A percentile compares a stretch with the other conserved stretches of the same genome.
These are phyloP conservation scores for Zygnema circumcarinatum DNA, from an alignment of 139 green algal species.

Conservation along the genomic window DNA sequence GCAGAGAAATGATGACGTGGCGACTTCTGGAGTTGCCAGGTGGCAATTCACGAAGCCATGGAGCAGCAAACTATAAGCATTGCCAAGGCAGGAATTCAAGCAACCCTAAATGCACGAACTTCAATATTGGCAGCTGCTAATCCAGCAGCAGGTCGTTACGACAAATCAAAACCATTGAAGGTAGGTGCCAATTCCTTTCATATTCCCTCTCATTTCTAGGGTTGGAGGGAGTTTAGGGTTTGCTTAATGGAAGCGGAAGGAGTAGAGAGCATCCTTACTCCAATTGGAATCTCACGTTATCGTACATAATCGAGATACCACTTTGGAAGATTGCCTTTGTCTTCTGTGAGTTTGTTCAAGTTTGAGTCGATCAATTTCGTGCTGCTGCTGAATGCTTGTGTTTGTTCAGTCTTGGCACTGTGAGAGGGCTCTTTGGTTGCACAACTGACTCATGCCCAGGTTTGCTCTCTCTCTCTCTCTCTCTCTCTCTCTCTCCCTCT, in stretches of 20 bases:
- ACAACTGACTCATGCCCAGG: not conserved
- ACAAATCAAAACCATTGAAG: slow-evolving; percentile 86
- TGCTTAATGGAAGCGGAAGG: not conserved
- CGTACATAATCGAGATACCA: no score
- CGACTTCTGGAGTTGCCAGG: no score
- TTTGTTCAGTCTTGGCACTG: no score
- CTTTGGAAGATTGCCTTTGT: no score
- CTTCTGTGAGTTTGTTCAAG: no score
- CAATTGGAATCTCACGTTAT: no score
- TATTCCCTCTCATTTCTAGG: not conserved
- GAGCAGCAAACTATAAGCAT: slow-evolving; percentile 99
- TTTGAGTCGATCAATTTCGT: no score
- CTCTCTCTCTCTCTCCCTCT: no score
- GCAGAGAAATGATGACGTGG: no score
- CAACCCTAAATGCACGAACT: slow-evolving; percentile 92
- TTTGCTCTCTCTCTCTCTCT: slow-evolving; percentile 1
- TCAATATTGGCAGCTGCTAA: slow-evolving; percentile 96
- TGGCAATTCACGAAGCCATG: slow-evolving; percentile 99
- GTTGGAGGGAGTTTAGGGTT: not conserved
- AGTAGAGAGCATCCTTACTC: no score
- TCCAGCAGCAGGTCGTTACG: slow-evolving; percentile 91
- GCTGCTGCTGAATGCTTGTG: no score
- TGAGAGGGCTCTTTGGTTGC: no score
- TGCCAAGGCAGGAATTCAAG: slow-evolving; percentile 98
- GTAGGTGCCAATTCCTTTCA: not conserved